Base-by-base conservation (phyloP, 441 rosid species). In the Arabidopsis lyrata region DNA sequence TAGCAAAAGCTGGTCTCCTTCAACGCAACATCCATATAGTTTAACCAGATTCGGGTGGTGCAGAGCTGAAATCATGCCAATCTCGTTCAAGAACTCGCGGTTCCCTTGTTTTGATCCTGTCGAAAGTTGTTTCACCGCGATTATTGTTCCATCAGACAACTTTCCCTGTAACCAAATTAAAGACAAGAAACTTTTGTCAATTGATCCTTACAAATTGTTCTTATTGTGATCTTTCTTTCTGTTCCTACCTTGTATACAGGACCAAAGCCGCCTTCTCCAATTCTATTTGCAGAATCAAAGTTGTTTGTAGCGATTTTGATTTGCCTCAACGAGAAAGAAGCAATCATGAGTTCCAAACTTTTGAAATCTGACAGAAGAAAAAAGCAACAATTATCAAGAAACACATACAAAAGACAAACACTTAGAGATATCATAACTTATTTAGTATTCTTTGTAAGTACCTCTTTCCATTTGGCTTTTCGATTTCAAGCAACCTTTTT, bases 241-340 rank as follows among this genome's bases (percentile, higher is more conserved):
- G 13, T 62, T 16, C 31, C 69, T 67, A 91, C 95, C 92, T 87
- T 88, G 82, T 79, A 87, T 8, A 92, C 93, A 18, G 94, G 86
- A 1, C 96, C 95, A 41, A 92, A 92, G 5, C 97, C 97, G 38
- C 97, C 97, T 81, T 92, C 96, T 34, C 97, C 97, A 13, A 92
- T 85, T 81, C 83, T 90, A 73, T 82, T 82, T 38, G 83, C 64
- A 32, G 58, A 48, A 69, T 88, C 83, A 49, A 92, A 92, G 63
- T 90, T 88, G 39, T 77, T 68, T 15, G 96, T 92, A 9, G 95
- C 96, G 22, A 73, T 65, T 63, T 86, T 87, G n/a, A 92, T 87
- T 80, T 92, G 96, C 63, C 83, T 75, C 75, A 90, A 68, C 1
- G 87, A 76, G 72, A 88, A 92, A 42, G 76, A 79, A 15, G 85